phyloP scores from a whole-genome alignment of 306 rosid species.

The Macrotyloma uniflorum region DNA sequence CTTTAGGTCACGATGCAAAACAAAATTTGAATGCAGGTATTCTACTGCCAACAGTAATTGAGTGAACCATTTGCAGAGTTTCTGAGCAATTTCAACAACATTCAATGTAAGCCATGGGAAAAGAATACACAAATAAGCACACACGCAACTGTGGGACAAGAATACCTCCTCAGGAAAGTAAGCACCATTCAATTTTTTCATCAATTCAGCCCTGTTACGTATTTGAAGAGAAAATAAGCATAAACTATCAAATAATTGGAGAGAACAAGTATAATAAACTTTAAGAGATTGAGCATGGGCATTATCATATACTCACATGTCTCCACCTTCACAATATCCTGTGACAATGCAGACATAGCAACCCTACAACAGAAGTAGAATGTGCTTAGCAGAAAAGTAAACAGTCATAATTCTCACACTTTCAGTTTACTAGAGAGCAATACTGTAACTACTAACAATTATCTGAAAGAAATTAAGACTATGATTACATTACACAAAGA shows the following conservation, averaged over 20 bases:
- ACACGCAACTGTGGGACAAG: slow-evolving; percentile 12
- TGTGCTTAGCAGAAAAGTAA: slow-evolving; percentile 21
- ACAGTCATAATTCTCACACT: not conserved
- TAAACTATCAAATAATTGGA: not conserved
- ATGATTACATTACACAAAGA: not conserved
- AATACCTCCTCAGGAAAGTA: slow-evolving; percentile 95
- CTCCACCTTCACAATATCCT: slow-evolving; percentile 99
- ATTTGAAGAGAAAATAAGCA: slow-evolving; percentile 23
- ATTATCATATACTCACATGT: slow-evolving; percentile 75
- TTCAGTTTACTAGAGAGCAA: slow-evolving; percentile 32
- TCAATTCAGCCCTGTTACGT: slow-evolving; percentile 80
- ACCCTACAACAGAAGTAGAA: slow-evolving; percentile 69
- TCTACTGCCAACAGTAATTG: slow-evolving; percentile 94
- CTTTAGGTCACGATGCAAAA: slow-evolving; percentile 96
- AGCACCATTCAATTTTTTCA: slow-evolving; percentile 87
- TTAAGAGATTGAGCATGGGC: slow-evolving; percentile 3
- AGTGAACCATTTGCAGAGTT: slow-evolving; percentile 98
- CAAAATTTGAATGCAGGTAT: slow-evolving; percentile 85
- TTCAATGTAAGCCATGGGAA: slow-evolving; percentile 38
- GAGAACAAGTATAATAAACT: slow-evolving; percentile 21
- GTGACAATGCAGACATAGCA: slow-evolving; percentile 99
- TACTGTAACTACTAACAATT: not conserved
- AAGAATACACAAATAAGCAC: not conserved
- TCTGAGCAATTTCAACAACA: slow-evolving; percentile 61
- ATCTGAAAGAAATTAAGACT: slow-evolving; percentile 26